Evolutionary conservation across 2,329 filamentous ascomycete species (phyloP), one percentile per base, ranked within the genome.

Genomic region (Dothistroma pini): DNA sequence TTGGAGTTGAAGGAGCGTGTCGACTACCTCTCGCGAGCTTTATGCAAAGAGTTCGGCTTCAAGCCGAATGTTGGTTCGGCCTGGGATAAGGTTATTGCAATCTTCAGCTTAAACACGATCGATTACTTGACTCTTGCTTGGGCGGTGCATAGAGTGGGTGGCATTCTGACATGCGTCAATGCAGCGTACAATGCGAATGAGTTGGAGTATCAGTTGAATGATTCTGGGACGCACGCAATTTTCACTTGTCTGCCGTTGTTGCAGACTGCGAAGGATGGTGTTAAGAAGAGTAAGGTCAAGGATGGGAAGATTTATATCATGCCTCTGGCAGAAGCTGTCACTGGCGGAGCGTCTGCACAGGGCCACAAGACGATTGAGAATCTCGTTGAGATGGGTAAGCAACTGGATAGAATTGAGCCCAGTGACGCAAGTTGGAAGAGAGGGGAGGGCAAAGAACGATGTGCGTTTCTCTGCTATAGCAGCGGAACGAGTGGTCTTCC

Each of bases 61-160:
- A 75, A 82, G 51, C 85, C 88, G 8, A 87, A 90, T 66, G 75
- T 85, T 59, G 90, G 88, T 12, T 84, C 85, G 0, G 89, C 93
- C 72, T 95, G 88, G 88, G 90, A 95, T 70, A 91, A 92, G 74
- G 89, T 93, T 25, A 79, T 91, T 53, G 88, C 81, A 4, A 79
- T 93, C 31, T 96, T 90, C 76, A 87, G 88, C n/a, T 76, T 92
- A 61, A 96, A 96, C 72, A 91, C 90, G 84, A 86, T 95, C 64
- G 90, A 95, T 75, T 90, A 88, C 57, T 77, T 92, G 63, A 85
- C 89, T 4, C 76, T 91, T 32, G 84, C 84, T 44, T 91, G 89
- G 82, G 88, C 90, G 2, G 82, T 89, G 16, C 90, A 93, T 73
- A 83, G 88, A 59, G 77, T 93, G 14, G 86, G 86, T n/a, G 90